phyloP scores from a whole-genome alignment of 1,139 yeast species.

The Debaryomyces nepalensis region DNA sequence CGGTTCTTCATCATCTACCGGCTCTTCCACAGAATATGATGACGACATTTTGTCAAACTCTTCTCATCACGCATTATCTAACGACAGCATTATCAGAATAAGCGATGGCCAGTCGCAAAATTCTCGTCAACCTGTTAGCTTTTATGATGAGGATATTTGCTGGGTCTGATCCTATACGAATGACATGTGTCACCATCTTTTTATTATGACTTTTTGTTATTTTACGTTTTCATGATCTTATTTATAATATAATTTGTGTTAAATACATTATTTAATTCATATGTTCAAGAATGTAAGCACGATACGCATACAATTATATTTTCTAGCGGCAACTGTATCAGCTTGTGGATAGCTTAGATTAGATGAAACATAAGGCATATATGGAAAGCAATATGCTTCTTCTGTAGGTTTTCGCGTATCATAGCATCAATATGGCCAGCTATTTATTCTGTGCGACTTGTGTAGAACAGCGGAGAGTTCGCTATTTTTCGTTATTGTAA shows the following conservation, averaged over 20 bases:
- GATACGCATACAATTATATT: not conserved
- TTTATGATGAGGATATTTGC: slow-evolving; percentile 28
- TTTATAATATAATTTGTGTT: slow-evolving; percentile 1
- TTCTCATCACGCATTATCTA: slow-evolving; percentile 25
- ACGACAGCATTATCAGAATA: slow-evolving; percentile 30
- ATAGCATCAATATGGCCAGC: too few species aligned
- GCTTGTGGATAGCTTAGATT: too few species aligned
- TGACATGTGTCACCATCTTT: not conserved
- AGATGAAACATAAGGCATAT: too few species aligned
- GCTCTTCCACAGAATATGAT: slow-evolving; percentile 22
- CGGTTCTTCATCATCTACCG: slow-evolving; percentile 17
- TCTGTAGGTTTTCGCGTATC: too few species aligned
- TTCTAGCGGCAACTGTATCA: too few species aligned
- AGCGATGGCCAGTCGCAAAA: slow-evolving; percentile 15
- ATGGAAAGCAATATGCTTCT: too few species aligned
- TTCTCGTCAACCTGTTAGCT: slow-evolving; percentile 13
- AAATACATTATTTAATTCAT: not conserved
- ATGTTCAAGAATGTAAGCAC: not conserved
- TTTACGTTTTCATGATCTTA: not conserved
- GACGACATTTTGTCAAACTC: slow-evolving; percentile 28
- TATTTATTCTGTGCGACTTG: slow-evolving; percentile 8
- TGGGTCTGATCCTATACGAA: slow-evolving; percentile 22
- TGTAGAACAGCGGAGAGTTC: slow-evolving; percentile 3
- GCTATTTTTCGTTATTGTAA: slow-evolving; percentile 6
- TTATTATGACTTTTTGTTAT: not conserved